Conservation (phyloP, 495 filamentous ascomycete genomes). For the Talaromyces borbonicus region DNA sequence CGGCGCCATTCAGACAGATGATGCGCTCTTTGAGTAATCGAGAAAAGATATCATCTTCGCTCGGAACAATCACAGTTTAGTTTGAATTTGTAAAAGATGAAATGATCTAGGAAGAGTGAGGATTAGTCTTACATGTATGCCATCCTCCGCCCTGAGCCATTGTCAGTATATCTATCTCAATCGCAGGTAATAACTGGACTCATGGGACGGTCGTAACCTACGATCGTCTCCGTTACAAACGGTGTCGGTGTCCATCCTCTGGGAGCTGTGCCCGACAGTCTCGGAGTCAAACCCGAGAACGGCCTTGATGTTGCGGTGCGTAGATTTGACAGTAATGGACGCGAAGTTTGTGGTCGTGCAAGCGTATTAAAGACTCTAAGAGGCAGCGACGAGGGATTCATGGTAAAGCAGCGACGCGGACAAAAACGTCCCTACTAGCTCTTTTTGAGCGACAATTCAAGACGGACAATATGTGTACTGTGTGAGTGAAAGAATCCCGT, state of each 20-base stretch:
- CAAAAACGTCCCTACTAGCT: background rate
- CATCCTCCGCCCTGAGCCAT: constrained; percentile 66
- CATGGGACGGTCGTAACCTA: constrained; percentile 47
- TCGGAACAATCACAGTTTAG: constrained; percentile 9
- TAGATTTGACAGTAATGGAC: constrained; percentile 14
- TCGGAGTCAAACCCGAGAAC: background rate
- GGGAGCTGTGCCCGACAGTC: constrained; percentile 24
- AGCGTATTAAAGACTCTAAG: background rate
- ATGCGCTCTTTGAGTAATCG: constrained; percentile 86
- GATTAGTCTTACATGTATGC: constrained; percentile 62
- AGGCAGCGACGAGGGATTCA: background rate
- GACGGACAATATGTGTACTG: background rate
- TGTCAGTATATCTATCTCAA: background rate
- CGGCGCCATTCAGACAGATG: constrained; percentile 84
- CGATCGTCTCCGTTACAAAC: constrained; percentile 71
- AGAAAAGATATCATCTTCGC: constrained; percentile 73
- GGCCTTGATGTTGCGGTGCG: constrained; percentile 18
- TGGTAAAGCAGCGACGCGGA: background rate
- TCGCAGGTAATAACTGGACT: too few species aligned
- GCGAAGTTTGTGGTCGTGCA: constrained; percentile 1
- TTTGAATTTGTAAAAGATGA: too few species aligned
- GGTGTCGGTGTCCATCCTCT: constrained; percentile 56
- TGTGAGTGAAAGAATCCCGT: too few species aligned
- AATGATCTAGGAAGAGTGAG: too few species aligned
- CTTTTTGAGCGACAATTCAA: background rate